phyloP scores from a whole-genome alignment of 495 filamentous ascomycete species.

The Pyrenula massariospora region DNA sequence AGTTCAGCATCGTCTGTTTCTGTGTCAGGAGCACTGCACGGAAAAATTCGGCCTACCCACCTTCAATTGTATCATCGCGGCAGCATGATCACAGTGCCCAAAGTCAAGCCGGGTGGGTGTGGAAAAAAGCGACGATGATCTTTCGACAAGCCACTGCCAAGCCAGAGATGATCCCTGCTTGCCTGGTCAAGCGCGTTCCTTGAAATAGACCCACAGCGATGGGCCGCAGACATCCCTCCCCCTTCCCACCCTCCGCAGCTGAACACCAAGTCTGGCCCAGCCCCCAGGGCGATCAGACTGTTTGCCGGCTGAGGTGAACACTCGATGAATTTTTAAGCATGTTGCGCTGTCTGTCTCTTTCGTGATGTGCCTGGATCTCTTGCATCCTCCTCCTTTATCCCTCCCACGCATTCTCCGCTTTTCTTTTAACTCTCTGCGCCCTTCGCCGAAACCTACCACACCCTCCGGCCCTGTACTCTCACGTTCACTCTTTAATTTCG shows the following conservation, averaged over 20 bases:
- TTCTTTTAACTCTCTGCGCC: no score
- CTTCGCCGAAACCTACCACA: no score
- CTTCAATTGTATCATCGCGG: constrained; percentile 97
- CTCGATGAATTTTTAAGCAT: background rate
- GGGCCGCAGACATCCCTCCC: background rate
- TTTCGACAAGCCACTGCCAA: background rate
- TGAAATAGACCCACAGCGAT: background rate
- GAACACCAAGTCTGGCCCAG: background rate
- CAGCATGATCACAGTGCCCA: constrained; percentile 14
- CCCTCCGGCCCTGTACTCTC: no score
- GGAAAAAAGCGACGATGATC: background rate
- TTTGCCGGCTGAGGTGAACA: background rate
- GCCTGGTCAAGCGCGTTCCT: background rate
- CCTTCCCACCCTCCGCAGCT: background rate
- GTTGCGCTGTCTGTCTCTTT: background rate
- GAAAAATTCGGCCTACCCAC: constrained; percentile 24
- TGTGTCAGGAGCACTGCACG: constrained; percentile 1
- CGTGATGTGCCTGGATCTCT: background rate
- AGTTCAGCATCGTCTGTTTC: constrained; percentile 88
- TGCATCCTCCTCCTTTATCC: background rate
- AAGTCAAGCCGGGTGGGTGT: background rate
- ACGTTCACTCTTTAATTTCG: no score
- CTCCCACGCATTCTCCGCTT: no score
- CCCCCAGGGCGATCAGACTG: background rate
- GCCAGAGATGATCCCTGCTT: background rate